phyloP scores from a whole-genome alignment of 768 basidiomycete species.

The Suillus plorans region DNA sequence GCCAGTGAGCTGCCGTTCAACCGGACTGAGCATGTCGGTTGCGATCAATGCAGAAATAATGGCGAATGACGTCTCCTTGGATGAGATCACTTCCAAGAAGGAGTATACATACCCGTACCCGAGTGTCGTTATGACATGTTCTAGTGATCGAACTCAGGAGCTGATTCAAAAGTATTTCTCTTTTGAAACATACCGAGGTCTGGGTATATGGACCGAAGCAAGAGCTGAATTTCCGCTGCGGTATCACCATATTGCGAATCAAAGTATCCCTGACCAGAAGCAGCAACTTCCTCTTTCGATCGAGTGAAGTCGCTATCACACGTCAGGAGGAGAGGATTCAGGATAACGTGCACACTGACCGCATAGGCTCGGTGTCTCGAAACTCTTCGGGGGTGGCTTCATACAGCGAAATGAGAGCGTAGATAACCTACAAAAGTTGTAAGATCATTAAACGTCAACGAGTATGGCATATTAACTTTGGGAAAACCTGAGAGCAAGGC shows the following conservation, averaged over 20 bases:
- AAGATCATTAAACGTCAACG: neutral
- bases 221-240: constrained; percentile 42
- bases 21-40: constrained; percentile 59
- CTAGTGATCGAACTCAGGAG: constrained; percentile 29
- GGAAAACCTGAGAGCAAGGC: constrained; percentile 59
- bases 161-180: neutral
- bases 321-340: neutral
- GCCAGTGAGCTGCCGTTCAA: constrained; percentile 60
- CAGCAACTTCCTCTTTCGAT: constrained; percentile 43
- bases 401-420: constrained; percentile 46
- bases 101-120: constrained; percentile 60
- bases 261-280: constrained; percentile 45
- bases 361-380: constrained; percentile 44
- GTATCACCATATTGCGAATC: constrained; percentile 55
- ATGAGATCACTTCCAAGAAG: constrained; percentile 44
- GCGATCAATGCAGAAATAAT: constrained; percentile 62
- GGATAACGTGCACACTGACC: constrained; percentile 36
- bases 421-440: constrained; percentile 44
- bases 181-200: constrained; percentile 52
- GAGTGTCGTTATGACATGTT: constrained; percentile 53
- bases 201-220: constrained; percentile 56
- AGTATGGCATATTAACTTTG: constrained; percentile 37
- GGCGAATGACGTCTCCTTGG: constrained; percentile 57
- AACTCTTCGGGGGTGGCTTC: constrained; percentile 53
- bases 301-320: constrained; percentile 35